Evolutionary conservation across 1,284 basidiomycete genomes (phyloP).

Genomic region (Microbotryum intermedium): DNA sequence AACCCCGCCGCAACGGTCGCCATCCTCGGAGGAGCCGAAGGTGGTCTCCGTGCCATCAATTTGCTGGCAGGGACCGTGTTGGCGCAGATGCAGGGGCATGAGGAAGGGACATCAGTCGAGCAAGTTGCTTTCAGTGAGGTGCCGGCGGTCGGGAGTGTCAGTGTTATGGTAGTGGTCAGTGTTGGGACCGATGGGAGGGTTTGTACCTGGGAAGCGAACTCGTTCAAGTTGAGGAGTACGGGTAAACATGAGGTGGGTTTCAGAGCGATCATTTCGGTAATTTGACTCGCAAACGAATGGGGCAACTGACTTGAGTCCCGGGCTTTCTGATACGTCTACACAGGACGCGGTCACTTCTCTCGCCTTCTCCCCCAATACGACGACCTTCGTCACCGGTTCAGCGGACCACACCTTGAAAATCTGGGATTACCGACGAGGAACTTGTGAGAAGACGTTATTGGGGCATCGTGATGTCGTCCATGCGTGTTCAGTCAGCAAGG

Average conservation of each 20-base stretch:
- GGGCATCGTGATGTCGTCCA: constrained; percentile 79
- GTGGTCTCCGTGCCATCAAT: constrained; percentile 74
- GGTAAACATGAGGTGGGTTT: constrained; percentile 63
- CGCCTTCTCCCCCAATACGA: constrained; percentile 55
- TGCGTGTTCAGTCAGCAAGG: constrained; percentile 53
- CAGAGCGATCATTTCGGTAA: background rate
- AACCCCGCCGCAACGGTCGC: constrained; percentile 77
- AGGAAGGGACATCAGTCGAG: constrained; percentile 78
- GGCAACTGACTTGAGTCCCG: too few relatives aligned
- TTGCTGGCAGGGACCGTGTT: constrained; percentile 78
- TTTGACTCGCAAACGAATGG: too few relatives aligned
- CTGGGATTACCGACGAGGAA: constrained; percentile 85
- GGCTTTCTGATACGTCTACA: too few relatives aligned
- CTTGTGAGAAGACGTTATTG: constrained; percentile 65
- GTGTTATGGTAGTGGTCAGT: constrained; percentile 58
- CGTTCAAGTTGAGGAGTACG: constrained; percentile 69
- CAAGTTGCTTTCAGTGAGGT: constrained; percentile 69
- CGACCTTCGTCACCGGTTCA: constrained; percentile 71
- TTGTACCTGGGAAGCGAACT: constrained; percentile 86
- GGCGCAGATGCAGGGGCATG: constrained; percentile 70
- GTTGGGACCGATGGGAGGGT: constrained; percentile 90
- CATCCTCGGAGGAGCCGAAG: constrained; percentile 76
- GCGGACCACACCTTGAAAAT: constrained; percentile 79
- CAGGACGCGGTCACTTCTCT: constrained; percentile 83
- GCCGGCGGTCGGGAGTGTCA: constrained; percentile 45